phyloP scores from a whole-genome alignment of 495 filamentous ascomycete genomes.

The Hyaloscypha finlandica region DNA sequence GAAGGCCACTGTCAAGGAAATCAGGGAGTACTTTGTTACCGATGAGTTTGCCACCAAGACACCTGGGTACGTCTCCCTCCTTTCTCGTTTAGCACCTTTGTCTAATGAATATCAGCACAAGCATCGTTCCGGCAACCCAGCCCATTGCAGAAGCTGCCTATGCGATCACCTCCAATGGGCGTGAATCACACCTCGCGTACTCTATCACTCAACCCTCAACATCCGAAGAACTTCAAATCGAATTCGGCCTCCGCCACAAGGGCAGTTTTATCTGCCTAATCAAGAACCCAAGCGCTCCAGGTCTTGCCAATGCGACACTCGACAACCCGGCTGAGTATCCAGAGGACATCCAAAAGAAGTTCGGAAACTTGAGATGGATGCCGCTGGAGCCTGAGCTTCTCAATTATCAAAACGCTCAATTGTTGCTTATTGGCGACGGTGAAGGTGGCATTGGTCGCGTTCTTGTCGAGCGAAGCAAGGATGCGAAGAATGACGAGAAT shows the following conservation, averaged over 20 bases:
- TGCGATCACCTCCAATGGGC: conserved; percentile 71
- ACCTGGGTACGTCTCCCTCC: conserved; percentile 43
- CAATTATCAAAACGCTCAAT: conserved; percentile 76
- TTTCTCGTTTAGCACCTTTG: background rate
- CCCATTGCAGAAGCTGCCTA: conserved; percentile 88
- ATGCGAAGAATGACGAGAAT: conserved; percentile 56
- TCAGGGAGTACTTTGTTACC: conserved; percentile 69
- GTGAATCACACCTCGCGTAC: conserved; percentile 78
- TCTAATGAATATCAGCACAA: conserved; percentile 42
- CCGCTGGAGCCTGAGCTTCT: conserved; percentile 74
- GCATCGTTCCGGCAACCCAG: conserved; percentile 69
- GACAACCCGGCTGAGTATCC: conserved; percentile 72
- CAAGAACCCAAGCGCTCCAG: conserved; percentile 74
- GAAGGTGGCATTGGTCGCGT: conserved; percentile 62
- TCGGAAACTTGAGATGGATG: conserved; percentile 72
- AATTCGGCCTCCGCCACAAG: conserved; percentile 69
- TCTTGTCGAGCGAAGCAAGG: conserved; percentile 50
- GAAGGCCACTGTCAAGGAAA: conserved; percentile 61
- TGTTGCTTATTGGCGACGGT: conserved; percentile 79
- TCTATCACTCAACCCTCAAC: conserved; percentile 75
- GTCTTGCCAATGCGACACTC: conserved; percentile 63
- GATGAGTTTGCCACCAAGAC: conserved; percentile 79
- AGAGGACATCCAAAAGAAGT: conserved; percentile 71
- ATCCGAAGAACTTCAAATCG: conserved; percentile 71
- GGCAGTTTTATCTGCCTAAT: conserved; percentile 80